A percentile compares a stretch with the other conserved stretches of the same genome.
phyloP scores from a whole-genome alignment of 805 yeast species.

The Saturnispora gosingensis region DNA sequence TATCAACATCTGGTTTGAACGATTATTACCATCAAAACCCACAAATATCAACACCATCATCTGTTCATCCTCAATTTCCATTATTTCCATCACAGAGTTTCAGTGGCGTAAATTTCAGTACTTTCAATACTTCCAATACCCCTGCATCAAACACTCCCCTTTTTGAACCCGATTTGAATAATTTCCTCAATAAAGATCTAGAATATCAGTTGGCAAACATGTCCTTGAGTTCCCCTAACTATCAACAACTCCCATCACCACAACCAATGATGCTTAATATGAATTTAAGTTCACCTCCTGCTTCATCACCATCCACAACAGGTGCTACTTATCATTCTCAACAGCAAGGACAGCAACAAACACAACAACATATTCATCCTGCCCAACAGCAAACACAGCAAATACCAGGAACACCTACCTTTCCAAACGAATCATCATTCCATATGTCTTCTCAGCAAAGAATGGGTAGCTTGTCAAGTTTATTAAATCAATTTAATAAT shows the following conservation, averaged over 20 bases:
- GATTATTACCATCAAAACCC: conserved; percentile 1
- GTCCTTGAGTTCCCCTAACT: conserved; percentile 10
- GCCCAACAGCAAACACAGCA: neutral
- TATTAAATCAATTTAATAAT: conserved; percentile 4
- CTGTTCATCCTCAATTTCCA: conserved; percentile 4
- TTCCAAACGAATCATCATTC: conserved; percentile 2
- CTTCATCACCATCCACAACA: conserved; percentile 8
- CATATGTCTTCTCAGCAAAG: conserved; percentile 5
- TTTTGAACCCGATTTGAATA: conserved; percentile 8
- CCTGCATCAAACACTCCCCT: conserved; percentile 4
- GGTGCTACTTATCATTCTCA: conserved; percentile 8
- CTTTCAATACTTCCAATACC: neutral
- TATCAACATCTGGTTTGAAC: conserved; percentile 3
- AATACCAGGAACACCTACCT: conserved; percentile 2
- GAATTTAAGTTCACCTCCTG: conserved; percentile 11
- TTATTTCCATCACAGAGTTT: conserved; percentile 9
- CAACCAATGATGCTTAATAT: conserved; percentile 10
- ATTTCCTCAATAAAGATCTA: conserved; percentile 16
- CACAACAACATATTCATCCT: neutral
- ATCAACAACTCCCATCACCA: conserved; percentile 5
- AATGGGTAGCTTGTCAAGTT: conserved; percentile 4
- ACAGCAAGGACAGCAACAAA: neutral
- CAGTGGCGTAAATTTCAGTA: conserved; percentile 2
- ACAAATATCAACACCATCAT: conserved; percentile 3
- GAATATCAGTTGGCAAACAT: conserved; percentile 15